A percentile compares a stretch with the other conserved stretches of the same genome.
Evolutionary conservation across 306 rosid species (phyloP).

Genomic region (Trifolium repens): DNA sequence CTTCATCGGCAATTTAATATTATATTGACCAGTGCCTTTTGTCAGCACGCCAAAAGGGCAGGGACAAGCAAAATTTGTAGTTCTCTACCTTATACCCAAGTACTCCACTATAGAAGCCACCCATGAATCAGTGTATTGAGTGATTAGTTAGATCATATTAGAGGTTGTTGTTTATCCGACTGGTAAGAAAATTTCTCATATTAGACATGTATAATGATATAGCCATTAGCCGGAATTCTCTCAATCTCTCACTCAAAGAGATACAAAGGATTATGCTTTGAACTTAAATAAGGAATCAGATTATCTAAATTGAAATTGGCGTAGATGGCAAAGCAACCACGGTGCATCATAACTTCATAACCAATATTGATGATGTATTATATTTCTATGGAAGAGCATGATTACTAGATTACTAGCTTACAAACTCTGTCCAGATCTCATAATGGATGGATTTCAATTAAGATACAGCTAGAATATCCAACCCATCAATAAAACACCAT

Average conservation of each 20-base stretch:
- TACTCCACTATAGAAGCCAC: neutral
- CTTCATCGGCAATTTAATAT: neutral
- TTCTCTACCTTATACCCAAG: neutral
- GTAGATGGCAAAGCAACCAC: neutral
- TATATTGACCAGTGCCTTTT: neutral
- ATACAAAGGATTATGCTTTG: neutral
- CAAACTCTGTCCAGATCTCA: neutral
- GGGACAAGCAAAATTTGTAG: neutral
- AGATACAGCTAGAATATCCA: neutral
- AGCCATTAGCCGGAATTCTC: neutral
- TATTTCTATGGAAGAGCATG: neutral
- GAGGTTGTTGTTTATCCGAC: neutral
- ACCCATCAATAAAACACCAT: neutral
- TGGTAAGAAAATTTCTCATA: neutral
- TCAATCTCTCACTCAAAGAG: neutral
- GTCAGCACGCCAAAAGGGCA: neutral
- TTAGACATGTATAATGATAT: neutral
- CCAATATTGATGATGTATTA: neutral
- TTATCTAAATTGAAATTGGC: neutral
- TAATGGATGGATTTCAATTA: constrained; percentile 1
- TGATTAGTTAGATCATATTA: neutral
- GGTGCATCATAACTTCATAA: neutral
- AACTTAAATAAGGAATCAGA: neutral
- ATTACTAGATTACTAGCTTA: neutral
- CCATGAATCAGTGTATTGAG: neutral